A percentile compares a stretch with the other conserved stretches of the same genome.
Conservation (phyloP, 768 basidiomycete species). For the Baorangia bicolor region DNA sequence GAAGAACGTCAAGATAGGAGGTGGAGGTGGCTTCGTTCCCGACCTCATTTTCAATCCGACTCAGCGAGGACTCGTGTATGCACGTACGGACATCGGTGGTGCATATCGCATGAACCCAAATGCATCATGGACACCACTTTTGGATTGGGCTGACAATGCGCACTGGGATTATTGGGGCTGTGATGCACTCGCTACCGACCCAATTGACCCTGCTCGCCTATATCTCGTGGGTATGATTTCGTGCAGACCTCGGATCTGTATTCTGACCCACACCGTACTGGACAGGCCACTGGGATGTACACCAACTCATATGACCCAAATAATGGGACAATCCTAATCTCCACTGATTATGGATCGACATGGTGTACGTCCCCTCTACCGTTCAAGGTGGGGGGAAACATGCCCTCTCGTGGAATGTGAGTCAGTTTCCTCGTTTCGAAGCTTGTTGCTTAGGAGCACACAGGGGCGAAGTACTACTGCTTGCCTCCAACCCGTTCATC, state of each 20-base stretch:
- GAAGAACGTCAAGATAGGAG: conserved; percentile 59
- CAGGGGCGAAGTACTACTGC: conserved; percentile 10
- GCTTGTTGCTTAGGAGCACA: neutral
- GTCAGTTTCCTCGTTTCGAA: conserved; percentile 3
- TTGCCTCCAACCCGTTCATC: neutral
- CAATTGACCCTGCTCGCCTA: conserved; percentile 52
- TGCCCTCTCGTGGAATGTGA: conserved; percentile 49
- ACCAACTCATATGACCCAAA: conserved; percentile 11
- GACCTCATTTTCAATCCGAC: conserved; percentile 61
- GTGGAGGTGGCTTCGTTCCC: conserved; percentile 44
- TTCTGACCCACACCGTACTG: neutral
- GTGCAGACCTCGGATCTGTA: neutral
- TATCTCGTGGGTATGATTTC: conserved; percentile 36
- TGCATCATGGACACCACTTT: conserved; percentile 60
- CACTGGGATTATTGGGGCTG: conserved; percentile 63
- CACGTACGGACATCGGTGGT: conserved; percentile 68
- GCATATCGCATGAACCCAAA: conserved; percentile 62
- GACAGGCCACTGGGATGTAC: conserved; percentile 13
- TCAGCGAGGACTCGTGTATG: conserved; percentile 60
- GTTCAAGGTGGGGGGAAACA: conserved; percentile 62
- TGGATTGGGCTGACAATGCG: conserved; percentile 50
- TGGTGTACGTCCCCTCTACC: conserved; percentile 52
- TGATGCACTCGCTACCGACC: conserved; percentile 63
- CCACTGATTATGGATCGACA: conserved; percentile 55
- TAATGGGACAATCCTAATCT: conserved; percentile 52